Evolutionary conservation across 2,329 filamentous ascomycete genomes (phyloP), one percentile per base, ranked within the genome.

Genomic region (Neocucurbitaria cava): DNA sequence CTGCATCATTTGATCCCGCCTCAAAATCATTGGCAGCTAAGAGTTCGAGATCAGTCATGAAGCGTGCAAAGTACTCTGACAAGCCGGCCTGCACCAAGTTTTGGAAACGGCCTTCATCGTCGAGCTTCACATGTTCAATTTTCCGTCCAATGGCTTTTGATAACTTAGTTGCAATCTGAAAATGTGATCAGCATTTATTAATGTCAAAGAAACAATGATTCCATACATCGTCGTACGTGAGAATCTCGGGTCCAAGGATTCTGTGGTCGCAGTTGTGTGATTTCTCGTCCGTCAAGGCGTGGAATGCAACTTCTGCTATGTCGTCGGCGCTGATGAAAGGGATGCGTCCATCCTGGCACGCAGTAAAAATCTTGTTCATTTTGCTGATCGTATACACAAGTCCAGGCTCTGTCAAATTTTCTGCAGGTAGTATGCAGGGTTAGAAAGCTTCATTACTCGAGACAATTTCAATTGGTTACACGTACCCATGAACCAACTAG

Each of bases 271-370:
- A 28, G 15, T 40, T 42, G 13, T n/a, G 24, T 8, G 39, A 42
- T 15, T 28, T 42, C 23, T 24, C 15, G 15, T 26, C 39, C 3
- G 39, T 28, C 8, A 28, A 23, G 6, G 23, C 39, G 24, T 28
- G 39, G 15, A 76, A 74, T 1, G 77, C 80, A 2, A 81, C 77
- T 3, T 74, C 75, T 0, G 81, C 80, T 46, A 84, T 81, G 50
- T 83, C 81, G 24, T 76, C 66, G 5, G 76, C 76, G 13, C 77
- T 77, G 5, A 84, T 71, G 65, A 79, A 82, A 0, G 80, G 79
- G n/a, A 82, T 70, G 56, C 73, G 77, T 20, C 81, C 82, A 7
- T 75, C 56, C 2, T 73, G 76, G 1, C 77, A 74, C 0, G 80
- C 79, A 6, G 79, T 79, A 58, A 78, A 77, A 13, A 83, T 71